Percentiles rank a stretch among this genome's conserved stretches.
Conservation (phyloP, 2,329 filamentous ascomycete species). For the Penicillium sp. region DNA sequence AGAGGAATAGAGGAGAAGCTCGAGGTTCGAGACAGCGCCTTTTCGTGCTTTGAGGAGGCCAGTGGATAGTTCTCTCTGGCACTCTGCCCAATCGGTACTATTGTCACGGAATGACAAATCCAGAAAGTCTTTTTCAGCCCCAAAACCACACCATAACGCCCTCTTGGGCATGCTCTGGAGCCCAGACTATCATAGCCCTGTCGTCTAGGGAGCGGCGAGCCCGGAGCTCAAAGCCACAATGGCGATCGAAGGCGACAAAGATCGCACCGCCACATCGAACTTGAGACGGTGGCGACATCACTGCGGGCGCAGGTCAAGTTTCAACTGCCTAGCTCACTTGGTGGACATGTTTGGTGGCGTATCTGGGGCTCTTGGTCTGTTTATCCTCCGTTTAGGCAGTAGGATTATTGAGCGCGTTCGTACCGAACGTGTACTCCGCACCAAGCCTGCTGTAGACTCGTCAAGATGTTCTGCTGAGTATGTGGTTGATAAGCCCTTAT, state of each 20-base stretch:
- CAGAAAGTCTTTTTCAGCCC: slow-evolving; percentile 9
- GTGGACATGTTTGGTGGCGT: slow-evolving; percentile 9
- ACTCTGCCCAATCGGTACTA: slow-evolving; percentile 15
- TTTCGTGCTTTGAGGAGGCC: slow-evolving; percentile 4
- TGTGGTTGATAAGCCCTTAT: not conserved
- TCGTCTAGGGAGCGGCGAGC: not conserved
- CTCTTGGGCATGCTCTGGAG: not conserved
- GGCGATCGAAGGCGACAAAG: not conserved
- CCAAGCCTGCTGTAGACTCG: not conserved
- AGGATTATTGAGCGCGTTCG: slow-evolving; percentile 3
- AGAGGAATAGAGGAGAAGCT: not conserved
- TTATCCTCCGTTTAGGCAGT: slow-evolving; percentile 8
- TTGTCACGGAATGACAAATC: slow-evolving; percentile 26
- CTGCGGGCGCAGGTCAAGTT: not conserved
- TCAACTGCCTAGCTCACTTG: not conserved
- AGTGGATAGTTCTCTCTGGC: not conserved
- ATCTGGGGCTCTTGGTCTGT: not conserved
- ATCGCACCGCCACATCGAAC: slow-evolving; percentile 11
- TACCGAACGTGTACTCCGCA: not conserved
- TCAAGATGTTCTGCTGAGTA: not conserved
- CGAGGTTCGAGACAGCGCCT: slow-evolving; percentile 11
- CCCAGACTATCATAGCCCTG: slow-evolving; percentile 13
- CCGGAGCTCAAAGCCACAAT: not conserved
- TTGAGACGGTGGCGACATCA: not conserved
- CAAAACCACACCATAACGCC: not conserved